A percentile compares a stretch with the other conserved stretches of the same genome.
phyloP scores from a whole-genome alignment of 2,329 filamentous ascomycete genomes.

The Trematosphaeria pertusa region DNA sequence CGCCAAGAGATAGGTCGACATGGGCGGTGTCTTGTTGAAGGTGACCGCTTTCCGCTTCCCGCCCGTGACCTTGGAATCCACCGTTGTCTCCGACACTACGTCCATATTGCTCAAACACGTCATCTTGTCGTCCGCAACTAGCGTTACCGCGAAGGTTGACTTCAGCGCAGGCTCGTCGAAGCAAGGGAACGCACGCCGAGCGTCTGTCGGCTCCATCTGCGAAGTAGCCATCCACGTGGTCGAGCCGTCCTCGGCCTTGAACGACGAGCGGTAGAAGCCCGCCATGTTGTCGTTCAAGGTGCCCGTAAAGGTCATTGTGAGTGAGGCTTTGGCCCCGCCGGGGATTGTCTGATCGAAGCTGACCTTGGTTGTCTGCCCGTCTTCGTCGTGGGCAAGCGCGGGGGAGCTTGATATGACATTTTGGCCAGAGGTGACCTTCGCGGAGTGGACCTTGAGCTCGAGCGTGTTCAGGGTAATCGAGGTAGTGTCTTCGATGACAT shows the following conservation, averaged over 20 bases:
- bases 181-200: constrained; percentile 89
- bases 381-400: constrained; percentile 74
- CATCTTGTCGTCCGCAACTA: constrained; percentile 87
- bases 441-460: constrained; percentile 82
- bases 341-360: constrained; percentile 75
- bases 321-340: constrained; percentile 77
- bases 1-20: constrained; percentile 95
- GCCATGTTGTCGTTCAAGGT: constrained; percentile 93
- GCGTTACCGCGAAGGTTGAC: constrained; percentile 87
- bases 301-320: constrained; percentile 80
- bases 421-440: constrained; percentile 70
- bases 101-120: constrained; percentile 98
- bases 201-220: constrained; percentile 97
- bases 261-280: constrained; percentile 95
- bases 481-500: constrained; percentile 82
- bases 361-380: constrained; percentile 82
- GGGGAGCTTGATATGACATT: constrained; percentile 67
- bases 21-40: constrained; percentile 89
- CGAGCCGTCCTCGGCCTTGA: constrained; percentile 80
- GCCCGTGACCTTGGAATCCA: constrained; percentile 68
- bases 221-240: constrained; percentile 86
- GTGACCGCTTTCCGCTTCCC: constrained; percentile 82
- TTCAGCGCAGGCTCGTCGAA: constrained; percentile 96
- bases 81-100: constrained; percentile 77
- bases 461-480: constrained; percentile 88